Conservation (phyloP, 2,329 filamentous ascomycete genomes). For the Claviceps maximensis region DNA sequence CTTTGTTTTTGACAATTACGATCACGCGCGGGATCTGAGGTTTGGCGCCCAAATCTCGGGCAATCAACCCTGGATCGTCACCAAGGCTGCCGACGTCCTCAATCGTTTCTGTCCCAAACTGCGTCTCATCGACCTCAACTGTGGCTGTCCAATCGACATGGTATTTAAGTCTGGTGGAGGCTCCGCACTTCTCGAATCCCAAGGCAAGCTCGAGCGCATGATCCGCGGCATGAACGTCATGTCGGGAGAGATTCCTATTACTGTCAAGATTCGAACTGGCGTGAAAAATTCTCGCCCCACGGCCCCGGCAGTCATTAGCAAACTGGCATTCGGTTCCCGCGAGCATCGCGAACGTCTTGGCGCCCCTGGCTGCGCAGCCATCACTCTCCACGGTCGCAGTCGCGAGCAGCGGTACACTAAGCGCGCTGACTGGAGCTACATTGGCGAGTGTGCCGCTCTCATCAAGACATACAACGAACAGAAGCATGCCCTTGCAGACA, state of each 20-base stretch:
- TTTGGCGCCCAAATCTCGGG: constrained; percentile 90
- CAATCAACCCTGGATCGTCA: constrained; percentile 79
- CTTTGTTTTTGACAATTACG: constrained; percentile 59
- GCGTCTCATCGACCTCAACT: constrained; percentile 89
- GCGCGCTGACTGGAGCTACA: constrained; percentile 89
- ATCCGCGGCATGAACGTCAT: constrained; percentile 92
- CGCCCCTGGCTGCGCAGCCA: constrained; percentile 77
- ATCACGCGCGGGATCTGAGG: constrained; percentile 68
- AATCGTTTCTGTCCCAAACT: constrained; percentile 66
- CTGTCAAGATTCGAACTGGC: constrained; percentile 87
- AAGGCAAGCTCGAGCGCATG: constrained; percentile 84
- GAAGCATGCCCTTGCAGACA: constrained; percentile 57
- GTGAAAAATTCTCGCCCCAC: constrained; percentile 68
- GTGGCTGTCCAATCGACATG: constrained; percentile 91
- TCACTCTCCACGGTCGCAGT: constrained; percentile 87
- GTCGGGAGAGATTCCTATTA: constrained; percentile 81
- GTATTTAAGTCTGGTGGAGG: constrained; percentile 81
- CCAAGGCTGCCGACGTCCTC: constrained; percentile 77
- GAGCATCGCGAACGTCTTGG: constrained; percentile 59
- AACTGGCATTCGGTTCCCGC: constrained; percentile 65
- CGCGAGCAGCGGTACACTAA: constrained; percentile 90
- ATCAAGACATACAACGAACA: constrained; percentile 68
- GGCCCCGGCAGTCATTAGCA: constrained; percentile 68
- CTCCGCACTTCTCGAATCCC: constrained; percentile 80
- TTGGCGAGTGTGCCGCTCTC: constrained; percentile 74